Conservation (phyloP, 1,284 basidiomycete species). For the Vanrija pseudolonga region DNA sequence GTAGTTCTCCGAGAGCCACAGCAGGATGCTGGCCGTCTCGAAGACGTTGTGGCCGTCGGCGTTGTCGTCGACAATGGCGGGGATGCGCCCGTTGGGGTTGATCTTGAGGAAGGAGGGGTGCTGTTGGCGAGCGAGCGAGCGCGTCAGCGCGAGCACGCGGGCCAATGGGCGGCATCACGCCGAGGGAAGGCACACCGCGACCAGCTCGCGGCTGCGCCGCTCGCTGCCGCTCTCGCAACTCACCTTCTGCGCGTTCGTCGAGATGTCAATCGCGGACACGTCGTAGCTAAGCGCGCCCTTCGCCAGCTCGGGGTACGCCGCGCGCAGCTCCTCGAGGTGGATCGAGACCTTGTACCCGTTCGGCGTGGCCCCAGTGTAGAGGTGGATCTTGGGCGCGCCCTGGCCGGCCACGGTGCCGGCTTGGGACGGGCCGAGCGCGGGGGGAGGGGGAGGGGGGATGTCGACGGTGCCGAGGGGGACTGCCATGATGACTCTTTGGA, state of each 20-base stretch:
- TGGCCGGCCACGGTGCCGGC: constrained; percentile 14
- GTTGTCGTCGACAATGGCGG: constrained; percentile 51
- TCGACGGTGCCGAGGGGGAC: neutral
- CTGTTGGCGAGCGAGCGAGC: constrained; percentile 29
- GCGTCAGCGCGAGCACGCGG: too few relatives aligned
- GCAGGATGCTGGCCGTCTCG: constrained; percentile 63
- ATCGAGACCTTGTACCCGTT: constrained; percentile 61
- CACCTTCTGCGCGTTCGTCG: constrained; percentile 53
- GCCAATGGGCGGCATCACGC: too few relatives aligned
- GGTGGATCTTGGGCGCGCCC: constrained; percentile 50
- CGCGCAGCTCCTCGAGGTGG: constrained; percentile 66
- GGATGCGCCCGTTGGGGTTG: constrained; percentile 66
- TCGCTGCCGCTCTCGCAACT: neutral
- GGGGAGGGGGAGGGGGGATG: neutral
- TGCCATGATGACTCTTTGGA: neutral
- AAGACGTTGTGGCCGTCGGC: constrained; percentile 60
- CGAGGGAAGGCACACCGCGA: neutral
- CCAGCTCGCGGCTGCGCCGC: neutral
- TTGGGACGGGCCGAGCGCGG: constrained; percentile 7
- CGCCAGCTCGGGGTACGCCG: constrained; percentile 52
- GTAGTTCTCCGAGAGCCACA: constrained; percentile 63
- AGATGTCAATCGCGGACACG: constrained; percentile 46
- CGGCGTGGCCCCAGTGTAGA: constrained; percentile 64
- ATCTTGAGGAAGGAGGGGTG: constrained; percentile 60
- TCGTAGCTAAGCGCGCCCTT: constrained; percentile 57